Base-by-base conservation (phyloP, 2,329 filamentous ascomycete genomes). In the Arthrobotrys megalospora region DNA sequence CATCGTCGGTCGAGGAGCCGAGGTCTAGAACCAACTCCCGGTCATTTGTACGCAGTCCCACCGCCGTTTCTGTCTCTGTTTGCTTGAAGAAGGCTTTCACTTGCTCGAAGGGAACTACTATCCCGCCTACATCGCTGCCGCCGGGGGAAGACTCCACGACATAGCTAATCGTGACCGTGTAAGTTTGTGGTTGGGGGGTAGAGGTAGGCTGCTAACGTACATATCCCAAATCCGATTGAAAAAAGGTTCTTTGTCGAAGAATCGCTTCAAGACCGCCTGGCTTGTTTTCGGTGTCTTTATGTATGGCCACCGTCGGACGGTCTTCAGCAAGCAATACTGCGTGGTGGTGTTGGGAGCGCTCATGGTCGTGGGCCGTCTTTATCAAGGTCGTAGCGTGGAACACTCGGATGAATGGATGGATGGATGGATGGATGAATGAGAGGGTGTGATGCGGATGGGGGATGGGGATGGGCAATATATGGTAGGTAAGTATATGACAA, bases 231-330 rank as follows among this genome's bases (percentile, higher is more conserved):
- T 48, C 28, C 67, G 76, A 36, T 78, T 66, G 67, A 81, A 81
- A 67, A 82, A 81, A 4, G 79, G 80, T 16, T 78, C 65, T 16
- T 75, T 78, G 62, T 82, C 81, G 64, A 82, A 82, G 67, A 81
- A 82, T 10, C 80, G 75, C 41, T 76, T 76, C 47, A 82, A 52
- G 52, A 80, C 80, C 43, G 79, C 73, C 36, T 80, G 81, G 41
- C 80, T 79, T 6, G 81, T 78, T 45, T 69, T 80, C n/a, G 80
- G 36, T 14, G 73, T 76, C 41, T 72, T 79, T 55, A 45, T 80
- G 34, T 81, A 80, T 8, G 80, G 80, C 80, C 80, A 81, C n/a
- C 75, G 70, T 64, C 80, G 73, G 47, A 82, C 64, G 11, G 68
- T 79, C n/a, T 71, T 76, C 38, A 81, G 50, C 21, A 66, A 50